Conservation (phyloP, 164 flowering plant species). For the Platanus orientalis region DNA sequence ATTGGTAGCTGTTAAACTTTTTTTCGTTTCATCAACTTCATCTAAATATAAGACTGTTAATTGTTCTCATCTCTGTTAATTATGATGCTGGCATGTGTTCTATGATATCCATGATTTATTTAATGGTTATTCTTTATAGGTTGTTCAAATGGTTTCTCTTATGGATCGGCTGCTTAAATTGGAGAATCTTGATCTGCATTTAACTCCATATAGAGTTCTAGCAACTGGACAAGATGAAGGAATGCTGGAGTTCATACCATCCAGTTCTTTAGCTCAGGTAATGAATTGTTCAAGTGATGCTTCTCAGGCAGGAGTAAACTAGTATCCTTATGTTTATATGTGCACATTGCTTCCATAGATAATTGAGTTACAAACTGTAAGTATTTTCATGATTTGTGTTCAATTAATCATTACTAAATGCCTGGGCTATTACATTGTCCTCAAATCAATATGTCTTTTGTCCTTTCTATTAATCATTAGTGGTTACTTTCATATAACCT, state of each 20-base stretch:
- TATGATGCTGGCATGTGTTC: neutral
- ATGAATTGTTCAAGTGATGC: neutral
- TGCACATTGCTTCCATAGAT: no score
- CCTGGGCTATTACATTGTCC: no score
- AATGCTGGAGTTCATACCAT: constrained; percentile 96
- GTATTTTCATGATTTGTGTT: neutral
- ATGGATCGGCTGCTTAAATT: constrained; percentile 96
- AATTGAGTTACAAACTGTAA: no score
- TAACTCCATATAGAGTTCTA: constrained; percentile 95
- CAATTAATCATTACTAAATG: neutral
- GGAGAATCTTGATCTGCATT: constrained; percentile 94
- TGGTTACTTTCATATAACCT: neutral
- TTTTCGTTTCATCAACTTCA: neutral
- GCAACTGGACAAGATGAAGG: constrained; percentile 99
- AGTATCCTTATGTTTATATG: no score
- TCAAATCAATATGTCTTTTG: neutral
- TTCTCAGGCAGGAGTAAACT: neutral
- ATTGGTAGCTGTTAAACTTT: constrained; percentile 48
- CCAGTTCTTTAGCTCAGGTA: constrained; percentile 96
- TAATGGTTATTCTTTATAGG: constrained; percentile 42
- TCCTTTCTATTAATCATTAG: neutral
- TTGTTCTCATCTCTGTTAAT: neutral
- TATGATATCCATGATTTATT: neutral
- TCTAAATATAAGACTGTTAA: neutral
- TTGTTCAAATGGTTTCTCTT: constrained; percentile 97